Evolutionary conservation across 23 red algal genomes (phyloP).

Genomic region (Chondrus crispus): DNA sequence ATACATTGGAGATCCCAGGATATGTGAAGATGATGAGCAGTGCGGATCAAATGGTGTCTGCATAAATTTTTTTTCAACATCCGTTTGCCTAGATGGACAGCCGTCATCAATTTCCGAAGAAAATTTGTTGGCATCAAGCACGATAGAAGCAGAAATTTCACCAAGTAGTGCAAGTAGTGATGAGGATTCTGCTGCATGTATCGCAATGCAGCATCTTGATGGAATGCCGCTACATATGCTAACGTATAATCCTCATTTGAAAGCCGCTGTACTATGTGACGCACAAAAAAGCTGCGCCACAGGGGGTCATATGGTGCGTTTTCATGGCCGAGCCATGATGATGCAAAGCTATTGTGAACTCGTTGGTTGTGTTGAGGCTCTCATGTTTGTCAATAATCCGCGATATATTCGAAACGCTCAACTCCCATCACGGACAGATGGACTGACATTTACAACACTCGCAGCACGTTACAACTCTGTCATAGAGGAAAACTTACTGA

Average conservation of each 20-base stretch:
- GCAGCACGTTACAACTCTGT: background rate
- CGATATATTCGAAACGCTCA: background rate
- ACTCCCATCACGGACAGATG: background rate
- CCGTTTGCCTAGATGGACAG: too few relatives aligned
- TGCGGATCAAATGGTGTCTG: too few relatives aligned
- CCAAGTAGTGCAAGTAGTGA: too few relatives aligned
- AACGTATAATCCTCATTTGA: background rate
- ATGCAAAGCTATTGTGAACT: background rate
- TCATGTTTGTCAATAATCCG: background rate
- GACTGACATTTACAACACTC: background rate
- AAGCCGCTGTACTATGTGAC: background rate
- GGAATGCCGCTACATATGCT: too few relatives aligned
- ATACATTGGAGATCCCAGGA: too few relatives aligned
- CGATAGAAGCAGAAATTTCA: too few relatives aligned
- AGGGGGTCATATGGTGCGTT: background rate
- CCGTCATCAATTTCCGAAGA: too few relatives aligned
- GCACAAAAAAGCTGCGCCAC: slow-evolving; percentile 8
- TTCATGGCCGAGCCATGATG: slow-evolving; percentile 7
- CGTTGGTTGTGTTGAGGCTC: background rate
- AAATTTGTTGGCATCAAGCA: too few relatives aligned
- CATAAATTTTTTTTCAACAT: too few relatives aligned
- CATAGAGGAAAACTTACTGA: background rate
- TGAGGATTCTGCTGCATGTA: too few relatives aligned
- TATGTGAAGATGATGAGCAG: too few relatives aligned
- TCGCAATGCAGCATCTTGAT: background rate